Conservation (phyloP, 305 asterid species). For the Solanum hybrid region DNA sequence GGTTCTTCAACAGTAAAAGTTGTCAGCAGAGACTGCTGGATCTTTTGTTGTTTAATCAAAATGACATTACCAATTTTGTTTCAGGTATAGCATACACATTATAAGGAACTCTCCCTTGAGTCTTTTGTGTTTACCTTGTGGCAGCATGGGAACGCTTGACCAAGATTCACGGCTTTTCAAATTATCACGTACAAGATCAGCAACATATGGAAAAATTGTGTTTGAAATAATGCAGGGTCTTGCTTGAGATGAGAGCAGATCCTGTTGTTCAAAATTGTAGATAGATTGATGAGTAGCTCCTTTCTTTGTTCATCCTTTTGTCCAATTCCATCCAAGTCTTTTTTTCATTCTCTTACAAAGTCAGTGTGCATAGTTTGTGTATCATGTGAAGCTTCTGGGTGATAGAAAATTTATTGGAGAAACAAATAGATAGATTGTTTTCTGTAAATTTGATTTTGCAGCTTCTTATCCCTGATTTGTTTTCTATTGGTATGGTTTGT, state of each 20-base stretch:
- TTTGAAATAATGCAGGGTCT: slow-evolving; percentile 15
- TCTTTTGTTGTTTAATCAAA: background rate
- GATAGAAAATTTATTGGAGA: background rate
- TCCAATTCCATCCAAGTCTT: background rate
- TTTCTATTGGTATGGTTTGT: background rate
- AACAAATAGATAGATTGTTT: background rate
- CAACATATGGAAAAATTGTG: background rate
- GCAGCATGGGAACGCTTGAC: background rate
- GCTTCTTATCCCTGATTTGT: background rate
- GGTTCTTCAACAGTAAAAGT: background rate
- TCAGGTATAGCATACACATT: slow-evolving; percentile 3
- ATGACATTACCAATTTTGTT: background rate
- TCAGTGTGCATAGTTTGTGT: background rate
- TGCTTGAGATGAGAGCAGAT: slow-evolving; percentile 12
- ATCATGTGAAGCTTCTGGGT: background rate
- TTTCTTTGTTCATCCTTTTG: slow-evolving; percentile 3
- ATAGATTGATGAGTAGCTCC: slow-evolving; percentile 16
- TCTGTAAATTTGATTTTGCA: background rate
- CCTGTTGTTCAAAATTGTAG: slow-evolving; percentile 15
- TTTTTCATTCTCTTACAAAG: background rate
- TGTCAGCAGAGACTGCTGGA: background rate
- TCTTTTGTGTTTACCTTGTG: background rate
- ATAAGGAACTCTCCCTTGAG: background rate
- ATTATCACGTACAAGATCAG: background rate
- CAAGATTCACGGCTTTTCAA: background rate